Conservation (phyloP, 441 rosid species). For the Populus tomentosa region DNA sequence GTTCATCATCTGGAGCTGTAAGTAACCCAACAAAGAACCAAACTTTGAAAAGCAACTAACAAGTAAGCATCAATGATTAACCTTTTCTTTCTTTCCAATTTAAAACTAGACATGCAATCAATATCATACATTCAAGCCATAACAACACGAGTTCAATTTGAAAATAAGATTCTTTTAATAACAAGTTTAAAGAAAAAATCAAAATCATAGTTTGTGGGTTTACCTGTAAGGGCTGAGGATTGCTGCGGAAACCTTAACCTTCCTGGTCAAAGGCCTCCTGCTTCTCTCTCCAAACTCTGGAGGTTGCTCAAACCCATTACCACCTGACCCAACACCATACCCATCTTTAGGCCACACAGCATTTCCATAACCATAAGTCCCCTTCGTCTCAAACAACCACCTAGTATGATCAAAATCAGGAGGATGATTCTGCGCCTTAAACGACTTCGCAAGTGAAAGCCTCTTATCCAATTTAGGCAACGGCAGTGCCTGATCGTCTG, state of each 20-base stretch:
- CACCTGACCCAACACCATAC: slow-evolving; percentile 54
- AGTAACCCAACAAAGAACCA: no score
- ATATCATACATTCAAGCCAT: no score
- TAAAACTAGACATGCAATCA: background rate
- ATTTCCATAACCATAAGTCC: slow-evolving; percentile 85
- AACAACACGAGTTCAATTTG: no score
- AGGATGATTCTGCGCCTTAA: slow-evolving; percentile 52
- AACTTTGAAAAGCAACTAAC: no score
- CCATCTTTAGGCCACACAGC: slow-evolving; percentile 92
- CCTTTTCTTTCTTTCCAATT: background rate
- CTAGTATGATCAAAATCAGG: slow-evolving; percentile 73
- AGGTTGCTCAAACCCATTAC: slow-evolving; percentile 60
- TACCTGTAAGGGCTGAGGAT: slow-evolving; percentile 90
- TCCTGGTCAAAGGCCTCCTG: slow-evolving; percentile 72
- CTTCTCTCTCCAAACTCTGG: slow-evolving; percentile 63
- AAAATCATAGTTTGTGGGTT: background rate
- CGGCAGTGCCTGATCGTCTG: slow-evolving; percentile 56
- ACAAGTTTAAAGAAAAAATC: no score
- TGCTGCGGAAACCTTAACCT: slow-evolving; percentile 61
- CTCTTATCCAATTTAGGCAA: slow-evolving; percentile 70
- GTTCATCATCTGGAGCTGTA: background rate
- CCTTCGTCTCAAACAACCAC: slow-evolving; percentile 92
- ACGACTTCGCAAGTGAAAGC: slow-evolving; percentile 72
- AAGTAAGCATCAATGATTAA: background rate
- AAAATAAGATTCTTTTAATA: no score